phyloP scores from a whole-genome alignment of 1,139 yeast genomes.

The Yamadazyma atmosphaerica region DNA sequence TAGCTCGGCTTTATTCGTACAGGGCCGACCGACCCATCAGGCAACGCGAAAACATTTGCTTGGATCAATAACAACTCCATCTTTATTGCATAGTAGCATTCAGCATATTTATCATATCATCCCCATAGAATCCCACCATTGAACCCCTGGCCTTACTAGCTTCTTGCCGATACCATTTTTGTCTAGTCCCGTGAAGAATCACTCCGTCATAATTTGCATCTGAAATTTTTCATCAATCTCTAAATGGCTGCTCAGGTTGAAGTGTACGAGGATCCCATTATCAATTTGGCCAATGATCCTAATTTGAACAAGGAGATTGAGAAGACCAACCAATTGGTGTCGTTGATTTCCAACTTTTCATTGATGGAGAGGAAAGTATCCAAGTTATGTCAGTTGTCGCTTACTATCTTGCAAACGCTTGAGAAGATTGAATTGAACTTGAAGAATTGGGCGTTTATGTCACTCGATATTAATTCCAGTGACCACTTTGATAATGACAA shows the following conservation, averaged over 20 bases:
- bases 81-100: no score
- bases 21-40: no score
- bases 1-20: no score
- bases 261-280: slow-evolving; percentile 47
- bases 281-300: slow-evolving; percentile 50
- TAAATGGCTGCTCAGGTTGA: slow-evolving; percentile 21
- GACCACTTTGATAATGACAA: slow-evolving; percentile 34
- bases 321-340: slow-evolving; percentile 42
- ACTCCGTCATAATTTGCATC: no score
- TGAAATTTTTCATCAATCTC: no score
- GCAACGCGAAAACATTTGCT: no score
- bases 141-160: no score
- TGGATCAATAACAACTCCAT: no score
- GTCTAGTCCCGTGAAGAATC: no score
- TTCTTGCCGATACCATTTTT: no score
- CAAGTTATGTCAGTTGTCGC: slow-evolving; percentile 50
- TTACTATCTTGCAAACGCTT: slow-evolving; percentile 48
- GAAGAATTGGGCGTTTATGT: slow-evolving; percentile 57
- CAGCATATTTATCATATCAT: no score
- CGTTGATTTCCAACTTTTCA: slow-evolving; percentile 44
- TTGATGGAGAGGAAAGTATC: slow-evolving; percentile 48
- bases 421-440: slow-evolving; percentile 50
- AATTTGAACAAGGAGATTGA: slow-evolving; percentile 44
- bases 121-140: no score
- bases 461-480: slow-evolving; percentile 52